Percentiles rank a stretch among this genome's conserved stretches.
Evolutionary conservation across 768 basidiomycete species (phyloP).

Genomic region (Cystobasidium ongulense): DNA sequence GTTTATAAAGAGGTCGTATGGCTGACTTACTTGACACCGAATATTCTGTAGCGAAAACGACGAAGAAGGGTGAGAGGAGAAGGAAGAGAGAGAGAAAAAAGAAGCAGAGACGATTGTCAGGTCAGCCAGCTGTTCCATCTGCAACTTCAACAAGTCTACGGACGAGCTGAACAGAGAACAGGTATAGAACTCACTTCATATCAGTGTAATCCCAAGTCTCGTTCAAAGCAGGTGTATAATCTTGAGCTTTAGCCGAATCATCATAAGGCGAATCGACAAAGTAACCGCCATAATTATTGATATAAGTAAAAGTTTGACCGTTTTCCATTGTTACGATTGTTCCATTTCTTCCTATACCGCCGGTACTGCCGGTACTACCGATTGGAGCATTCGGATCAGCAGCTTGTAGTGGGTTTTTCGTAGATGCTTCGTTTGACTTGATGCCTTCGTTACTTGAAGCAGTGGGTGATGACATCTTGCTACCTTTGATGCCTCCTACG

Average conservation of each 20-base stretch:
- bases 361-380: background rate
- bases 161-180: background rate
- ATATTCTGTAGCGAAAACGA: constrained; percentile 24
- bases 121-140: background rate
- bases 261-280: constrained; percentile 43
- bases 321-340: constrained; percentile 67
- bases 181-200: background rate
- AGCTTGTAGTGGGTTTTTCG: background rate
- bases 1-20: background rate
- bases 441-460: background rate
- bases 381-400: background rate
- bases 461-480: background rate
- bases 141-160: background rate
- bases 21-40: constrained; percentile 20
- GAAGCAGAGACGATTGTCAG: too few relatives aligned
- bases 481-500: background rate
- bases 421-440: background rate
- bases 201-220: constrained; percentile 24
- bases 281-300: constrained; percentile 43
- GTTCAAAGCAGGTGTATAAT: constrained; percentile 43
- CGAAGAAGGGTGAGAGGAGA: background rate
- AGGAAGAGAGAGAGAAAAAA: too few relatives aligned
- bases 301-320: constrained; percentile 62
- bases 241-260: constrained; percentile 43
- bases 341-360: constrained; percentile 61